Conservation (phyloP, 2,329 filamentous ascomycete species). For the Cladosporium sp. region DNA sequence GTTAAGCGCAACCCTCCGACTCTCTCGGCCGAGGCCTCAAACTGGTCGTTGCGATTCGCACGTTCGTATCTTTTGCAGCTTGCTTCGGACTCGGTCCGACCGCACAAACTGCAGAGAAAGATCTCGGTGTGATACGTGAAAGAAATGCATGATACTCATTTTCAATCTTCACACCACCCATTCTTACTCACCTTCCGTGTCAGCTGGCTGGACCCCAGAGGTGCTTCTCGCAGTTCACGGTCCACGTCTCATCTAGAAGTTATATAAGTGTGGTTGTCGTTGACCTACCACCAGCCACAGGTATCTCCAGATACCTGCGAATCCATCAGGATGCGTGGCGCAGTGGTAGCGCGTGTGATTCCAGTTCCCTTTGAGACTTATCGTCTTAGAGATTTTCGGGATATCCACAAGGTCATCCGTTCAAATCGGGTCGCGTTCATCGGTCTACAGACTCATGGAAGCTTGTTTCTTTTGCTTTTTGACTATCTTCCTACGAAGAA, state of each 20-base stretch:
- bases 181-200: too few relatives aligned
- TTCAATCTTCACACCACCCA: too few relatives aligned
- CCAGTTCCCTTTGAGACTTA: neutral
- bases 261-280: neutral
- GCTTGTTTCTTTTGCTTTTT: slow-evolving; percentile 4
- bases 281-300: neutral
- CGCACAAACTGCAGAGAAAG: neutral
- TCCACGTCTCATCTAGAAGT: too few relatives aligned
- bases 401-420: slow-evolving; percentile 20
- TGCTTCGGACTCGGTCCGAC: neutral
- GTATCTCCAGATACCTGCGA: neutral
- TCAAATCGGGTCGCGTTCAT: slow-evolving; percentile 19
- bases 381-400: neutral
- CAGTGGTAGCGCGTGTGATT: slow-evolving; percentile 20
- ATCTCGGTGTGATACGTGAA: too few relatives aligned
- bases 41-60: neutral
- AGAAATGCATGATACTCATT: too few relatives aligned
- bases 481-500: neutral
- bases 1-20: neutral
- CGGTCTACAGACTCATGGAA: neutral
- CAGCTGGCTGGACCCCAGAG: too few relatives aligned
- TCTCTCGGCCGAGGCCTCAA: neutral
- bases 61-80: neutral
- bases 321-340: slow-evolving; percentile 13
- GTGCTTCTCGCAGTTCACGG: too few relatives aligned